Base-by-base conservation (phyloP, 257 asterid species). In the Scutellaria barbata region DNA sequence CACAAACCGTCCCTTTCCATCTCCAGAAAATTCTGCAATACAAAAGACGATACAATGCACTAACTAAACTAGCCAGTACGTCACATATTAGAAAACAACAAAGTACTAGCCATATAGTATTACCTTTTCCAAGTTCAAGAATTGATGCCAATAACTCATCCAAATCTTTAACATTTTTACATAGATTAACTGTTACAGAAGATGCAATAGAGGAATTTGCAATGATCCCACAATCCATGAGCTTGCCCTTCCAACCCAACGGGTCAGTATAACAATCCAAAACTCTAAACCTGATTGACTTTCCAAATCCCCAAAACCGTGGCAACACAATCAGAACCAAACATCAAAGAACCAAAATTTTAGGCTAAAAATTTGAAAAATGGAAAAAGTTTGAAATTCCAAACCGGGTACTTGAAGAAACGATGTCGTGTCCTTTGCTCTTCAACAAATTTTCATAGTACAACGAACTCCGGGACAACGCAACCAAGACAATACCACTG, bases 251-350 rank as follows among this genome's bases (percentile, higher is more conserved):
- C 99, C 99, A 94, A 61, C 98, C 96, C 72, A 91, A 60, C 42
- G 99, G 96, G 75, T 94, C 99, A 11, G 96, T 80, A 67, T 83
- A 84, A 79, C 96, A 91, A 81, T 94, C 99, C 88, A 94, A 75
- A 81, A 89, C 78, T 85, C 81, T 84, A 59, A 94, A 50, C 96
- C 99, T 94, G 76, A 10, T 56, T 39, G 41, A 76, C 65, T 43
- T 69, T 59, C 48, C 47, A 56, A 67, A 55, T 45, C 10, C 54
- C 52, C 77, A 17, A 22, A 48, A 52, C 18, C 2, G 42, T 43
- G 54, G 48, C 48, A 46, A 11, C 73, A 60, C 35, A 75, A 60
- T 54, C 70, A 66, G 73, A 52, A 76, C 40, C 55, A 42, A 66
- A 13, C 62, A 74, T 61, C 62, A 3, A 77, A 47, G 42, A 56